phyloP scores from a whole-genome alignment of 805 yeast species.

The Starmerella stellata region DNA sequence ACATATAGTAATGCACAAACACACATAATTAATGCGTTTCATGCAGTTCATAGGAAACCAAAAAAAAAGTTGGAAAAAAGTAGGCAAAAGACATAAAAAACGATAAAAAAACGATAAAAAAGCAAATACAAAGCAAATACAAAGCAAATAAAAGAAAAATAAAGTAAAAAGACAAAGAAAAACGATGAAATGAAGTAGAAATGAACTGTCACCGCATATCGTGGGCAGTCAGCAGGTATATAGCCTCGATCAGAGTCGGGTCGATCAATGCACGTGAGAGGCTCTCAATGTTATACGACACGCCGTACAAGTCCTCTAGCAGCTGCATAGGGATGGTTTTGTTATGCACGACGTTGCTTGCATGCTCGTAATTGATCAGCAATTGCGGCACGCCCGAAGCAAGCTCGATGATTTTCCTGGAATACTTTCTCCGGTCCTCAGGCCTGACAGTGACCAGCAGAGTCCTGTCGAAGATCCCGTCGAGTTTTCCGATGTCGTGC shows the following conservation, averaged over 20 bases:
- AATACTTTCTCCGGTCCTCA: constrained; percentile 4
- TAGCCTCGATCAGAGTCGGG: background rate
- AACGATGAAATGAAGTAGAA: no score
- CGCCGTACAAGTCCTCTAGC: constrained; percentile 8
- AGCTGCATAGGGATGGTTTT: constrained; percentile 8
- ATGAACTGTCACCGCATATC: no score
- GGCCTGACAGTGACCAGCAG: constrained; percentile 11
- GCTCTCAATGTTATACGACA: constrained; percentile 2
- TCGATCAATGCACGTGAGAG: background rate
- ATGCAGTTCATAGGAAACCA: no score
- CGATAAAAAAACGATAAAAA: no score
- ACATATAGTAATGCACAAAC: no score
- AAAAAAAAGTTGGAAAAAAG: no score
- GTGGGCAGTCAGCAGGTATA: background rate
- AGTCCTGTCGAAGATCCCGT: constrained; percentile 12
- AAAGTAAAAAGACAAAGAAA: no score
- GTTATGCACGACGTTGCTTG: constrained; percentile 6
- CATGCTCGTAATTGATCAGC: constrained; percentile 9
- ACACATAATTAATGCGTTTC: no score
- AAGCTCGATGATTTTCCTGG: constrained; percentile 5
- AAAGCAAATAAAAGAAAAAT: no score
- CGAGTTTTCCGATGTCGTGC: background rate
- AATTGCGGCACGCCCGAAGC: constrained; percentile 10
- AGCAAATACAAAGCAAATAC: no score
- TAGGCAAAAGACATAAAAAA: no score